A percentile compares a stretch with the other conserved stretches of the same genome.
phyloP scores from a whole-genome alignment of 768 basidiomycete species.

The Strobilomyces dryophilus region DNA sequence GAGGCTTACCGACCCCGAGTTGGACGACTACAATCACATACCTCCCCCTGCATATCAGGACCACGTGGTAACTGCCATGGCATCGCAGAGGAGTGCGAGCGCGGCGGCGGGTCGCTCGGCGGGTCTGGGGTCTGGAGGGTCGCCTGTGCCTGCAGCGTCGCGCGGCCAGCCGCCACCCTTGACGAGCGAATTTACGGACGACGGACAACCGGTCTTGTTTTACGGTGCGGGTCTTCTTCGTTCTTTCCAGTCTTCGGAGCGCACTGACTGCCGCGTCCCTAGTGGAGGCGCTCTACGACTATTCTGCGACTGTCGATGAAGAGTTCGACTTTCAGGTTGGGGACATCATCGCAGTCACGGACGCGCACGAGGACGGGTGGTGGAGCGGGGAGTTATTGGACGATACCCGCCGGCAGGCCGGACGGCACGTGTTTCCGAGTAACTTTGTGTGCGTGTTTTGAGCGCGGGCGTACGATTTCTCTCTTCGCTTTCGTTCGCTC shows the following conservation, averaged over 20 bases:
- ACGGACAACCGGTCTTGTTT: conserved; percentile 39
- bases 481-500: no score
- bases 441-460: conserved; percentile 40
- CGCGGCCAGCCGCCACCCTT: conserved; percentile 29
- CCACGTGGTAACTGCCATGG: conserved; percentile 33
- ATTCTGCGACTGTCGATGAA: conserved; percentile 78
- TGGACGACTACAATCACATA: no score
- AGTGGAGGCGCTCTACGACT: conserved; percentile 92
- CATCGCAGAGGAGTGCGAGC: conserved; percentile 14
- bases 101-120: conserved; percentile 37
- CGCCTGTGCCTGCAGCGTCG: conserved; percentile 46
- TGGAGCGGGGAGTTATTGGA: conserved; percentile 91
- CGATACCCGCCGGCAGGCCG: conserved; percentile 63
- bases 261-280: no score
- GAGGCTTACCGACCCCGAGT: conserved; percentile 3
- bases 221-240: neutral
- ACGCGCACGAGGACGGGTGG: conserved; percentile 96
- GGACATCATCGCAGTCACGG: conserved; percentile 93
- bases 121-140: conserved; percentile 40
- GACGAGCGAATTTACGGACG: conserved; percentile 76
- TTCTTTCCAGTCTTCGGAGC: no score
- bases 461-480: neutral
- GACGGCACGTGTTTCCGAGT: conserved; percentile 81
- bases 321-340: conserved; percentile 96
- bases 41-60: neutral